Conservation (phyloP, 1,284 basidiomycete genomes). For the Cryptococcus hybrid region DNA sequence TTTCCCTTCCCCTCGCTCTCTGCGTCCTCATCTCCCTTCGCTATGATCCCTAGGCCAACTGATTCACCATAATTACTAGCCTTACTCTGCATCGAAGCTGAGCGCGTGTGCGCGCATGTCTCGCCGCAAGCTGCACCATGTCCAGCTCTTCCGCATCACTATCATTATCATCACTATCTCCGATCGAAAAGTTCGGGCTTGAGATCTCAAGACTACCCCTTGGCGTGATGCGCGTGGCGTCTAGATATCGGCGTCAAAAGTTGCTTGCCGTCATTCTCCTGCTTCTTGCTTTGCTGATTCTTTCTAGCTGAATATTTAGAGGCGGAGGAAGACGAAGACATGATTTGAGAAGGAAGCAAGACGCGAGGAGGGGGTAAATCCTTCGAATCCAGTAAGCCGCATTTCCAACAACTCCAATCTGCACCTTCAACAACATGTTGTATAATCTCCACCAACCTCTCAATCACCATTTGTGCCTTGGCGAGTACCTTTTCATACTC, state of each 20-base stretch:
- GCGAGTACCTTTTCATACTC: constrained; percentile 49
- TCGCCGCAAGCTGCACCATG: constrained; percentile 7
- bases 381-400: constrained; percentile 57
- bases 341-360: constrained; percentile 39
- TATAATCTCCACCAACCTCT: constrained; percentile 55
- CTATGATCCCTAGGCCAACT: neutral
- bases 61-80: neutral
- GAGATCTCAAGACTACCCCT: constrained; percentile 56
- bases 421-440: constrained; percentile 56
- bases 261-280: too few species aligned
- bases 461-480: constrained; percentile 55
- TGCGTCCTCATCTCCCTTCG: neutral
- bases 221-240: constrained; percentile 26
- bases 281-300: too few species aligned
- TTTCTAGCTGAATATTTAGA: too few species aligned
- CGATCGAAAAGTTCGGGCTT: constrained; percentile 60
- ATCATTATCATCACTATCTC: constrained; percentile 61
- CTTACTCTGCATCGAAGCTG: neutral
- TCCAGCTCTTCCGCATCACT: constrained; percentile 58
- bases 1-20: neutral
- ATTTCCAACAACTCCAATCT: constrained; percentile 64
- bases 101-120: neutral
- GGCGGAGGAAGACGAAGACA: constrained; percentile 1
- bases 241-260: too few species aligned
- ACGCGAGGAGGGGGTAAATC: constrained; percentile 37